phyloP scores from a whole-genome alignment of 75 land plant genomes.

The Cryptomeria japonica region DNA sequence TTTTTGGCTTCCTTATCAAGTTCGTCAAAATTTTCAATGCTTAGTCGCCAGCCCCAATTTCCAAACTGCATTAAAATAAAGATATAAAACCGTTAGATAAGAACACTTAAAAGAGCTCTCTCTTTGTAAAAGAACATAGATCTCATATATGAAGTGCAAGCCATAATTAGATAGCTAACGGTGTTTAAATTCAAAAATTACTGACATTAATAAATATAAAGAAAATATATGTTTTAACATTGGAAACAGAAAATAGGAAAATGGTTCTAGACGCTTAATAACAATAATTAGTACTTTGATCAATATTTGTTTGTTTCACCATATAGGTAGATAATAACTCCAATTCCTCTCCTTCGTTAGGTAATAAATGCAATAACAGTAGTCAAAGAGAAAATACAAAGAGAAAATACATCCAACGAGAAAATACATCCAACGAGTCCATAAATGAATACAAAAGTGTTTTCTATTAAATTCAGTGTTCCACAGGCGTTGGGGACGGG shows the following conservation, averaged over 20 bases:
- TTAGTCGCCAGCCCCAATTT: slow-evolving; percentile 15
- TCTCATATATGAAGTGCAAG: background rate
- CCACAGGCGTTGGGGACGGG: too few relatives aligned
- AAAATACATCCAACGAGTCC: too few relatives aligned
- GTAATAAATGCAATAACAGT: background rate
- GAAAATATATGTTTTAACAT: background rate
- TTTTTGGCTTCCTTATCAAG: slow-evolving; percentile 6
- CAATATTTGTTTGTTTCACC: background rate
- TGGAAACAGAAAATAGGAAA: background rate
- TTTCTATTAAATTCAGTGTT: too few relatives aligned
- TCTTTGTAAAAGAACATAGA: background rate
- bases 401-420: too few relatives aligned
- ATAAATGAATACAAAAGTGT: too few relatives aligned
- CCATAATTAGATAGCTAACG: background rate
- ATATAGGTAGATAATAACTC: too few relatives aligned
- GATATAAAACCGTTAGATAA: background rate
- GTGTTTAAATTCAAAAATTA: background rate
- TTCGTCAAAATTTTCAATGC: slow-evolving; percentile 2
- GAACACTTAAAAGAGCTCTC: background rate
- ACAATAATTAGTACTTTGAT: background rate
- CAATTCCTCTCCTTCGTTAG: too few relatives aligned
- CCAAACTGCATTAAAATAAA: background rate
- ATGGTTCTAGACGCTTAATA: background rate
- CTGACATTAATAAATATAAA: background rate
- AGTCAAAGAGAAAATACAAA: too few relatives aligned